Evolutionary conservation across 768 basidiomycete genomes (phyloP).

Genomic region (Phylloporus sp.): DNA sequence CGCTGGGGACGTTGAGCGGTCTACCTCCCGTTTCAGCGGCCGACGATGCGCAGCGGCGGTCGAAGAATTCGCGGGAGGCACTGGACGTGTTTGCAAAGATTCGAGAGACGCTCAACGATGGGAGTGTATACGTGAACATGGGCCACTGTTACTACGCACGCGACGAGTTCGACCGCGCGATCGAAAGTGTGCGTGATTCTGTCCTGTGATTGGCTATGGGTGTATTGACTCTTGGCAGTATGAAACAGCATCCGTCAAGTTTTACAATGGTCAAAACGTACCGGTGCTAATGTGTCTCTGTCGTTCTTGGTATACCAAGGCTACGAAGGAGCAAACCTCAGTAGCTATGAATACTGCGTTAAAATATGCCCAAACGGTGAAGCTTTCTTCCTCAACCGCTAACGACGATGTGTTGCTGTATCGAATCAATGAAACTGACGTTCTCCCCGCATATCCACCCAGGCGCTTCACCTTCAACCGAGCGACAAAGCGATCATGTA

Average conservation of each 20-base stretch:
- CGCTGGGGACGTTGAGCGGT: slow-evolving; percentile 65
- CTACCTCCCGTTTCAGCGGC: slow-evolving; percentile 42
- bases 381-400: slow-evolving; percentile 16
- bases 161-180: slow-evolving; percentile 93
- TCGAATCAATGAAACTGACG: background rate
- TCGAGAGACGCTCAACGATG: slow-evolving; percentile 76
- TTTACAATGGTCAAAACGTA: slow-evolving; percentile 70
- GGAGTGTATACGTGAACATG: slow-evolving; percentile 92
- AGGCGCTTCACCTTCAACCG: slow-evolving; percentile 85
- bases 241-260: slow-evolving; percentile 81
- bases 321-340: slow-evolving; percentile 84
- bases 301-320: slow-evolving; percentile 92
- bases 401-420: background rate
- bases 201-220: background rate
- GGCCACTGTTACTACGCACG: slow-evolving; percentile 92
- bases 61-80: slow-evolving; percentile 80
- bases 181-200: slow-evolving; percentile 73
- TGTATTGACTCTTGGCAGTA: slow-evolving; percentile 50
- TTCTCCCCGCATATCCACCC: background rate
- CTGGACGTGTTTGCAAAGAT: slow-evolving; percentile 88
- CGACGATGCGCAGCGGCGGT: slow-evolving; percentile 64
- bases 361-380: slow-evolving; percentile 74
- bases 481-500: slow-evolving; percentile 88
- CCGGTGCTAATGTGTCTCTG: slow-evolving; percentile 81
- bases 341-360: slow-evolving; percentile 80